Base-by-base conservation (phyloP, 352 stramenopile genomes). In the Thalassiosira exigua region DNA sequence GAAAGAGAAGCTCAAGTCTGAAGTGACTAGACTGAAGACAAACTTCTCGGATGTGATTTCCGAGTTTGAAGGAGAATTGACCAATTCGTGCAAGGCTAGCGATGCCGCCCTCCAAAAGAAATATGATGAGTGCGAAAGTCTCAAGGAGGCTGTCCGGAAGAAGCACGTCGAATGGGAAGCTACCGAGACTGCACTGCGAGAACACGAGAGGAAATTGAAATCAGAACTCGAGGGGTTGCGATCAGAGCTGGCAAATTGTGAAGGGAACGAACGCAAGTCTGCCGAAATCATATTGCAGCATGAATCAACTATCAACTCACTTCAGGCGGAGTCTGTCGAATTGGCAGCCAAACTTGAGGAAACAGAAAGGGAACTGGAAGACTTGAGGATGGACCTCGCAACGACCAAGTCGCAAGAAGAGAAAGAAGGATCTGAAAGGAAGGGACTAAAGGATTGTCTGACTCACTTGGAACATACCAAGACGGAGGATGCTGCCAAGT, bases 21-120 rank as follows among this genome's bases (percentile, higher is more conserved):
- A 76, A 36, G 36, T 76, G 22, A 36, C 14, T 4, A 29, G 67
- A 11, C 53, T 66, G 5, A 76, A 76, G 67, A 14, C 39, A n/a
- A 48, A 58, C 42, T 76, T 76, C 53, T 19, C 42, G 11, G 53
- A 67, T 36, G 67, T 76, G 11, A 60, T 76, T 29, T 46, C 29
- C 21, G 33, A 76, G 36, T 76, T 76, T 62, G 67, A 76, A 19
- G 42, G 53, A 22, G 67, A 76, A 30, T 21, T 76, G 42, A 76
- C n/a, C 21, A 27, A 7, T 12, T 68, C 54, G 4, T 69, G 54
- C 36, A 29, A 50, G 27, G 56, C 41, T 21, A 76, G 48, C 65
- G 67, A 76, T n/a, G 30, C 39, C 12, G 41, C 67, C n/a, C 22
- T 76, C 19, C 32, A 57, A 17, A 53, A 76, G 56, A 61, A 69